A percentile compares a stretch with the other conserved stretches of the same genome.
Conservation (phyloP, 1,139 yeast species). For the Protomyces lactucae-debilis region DNA sequence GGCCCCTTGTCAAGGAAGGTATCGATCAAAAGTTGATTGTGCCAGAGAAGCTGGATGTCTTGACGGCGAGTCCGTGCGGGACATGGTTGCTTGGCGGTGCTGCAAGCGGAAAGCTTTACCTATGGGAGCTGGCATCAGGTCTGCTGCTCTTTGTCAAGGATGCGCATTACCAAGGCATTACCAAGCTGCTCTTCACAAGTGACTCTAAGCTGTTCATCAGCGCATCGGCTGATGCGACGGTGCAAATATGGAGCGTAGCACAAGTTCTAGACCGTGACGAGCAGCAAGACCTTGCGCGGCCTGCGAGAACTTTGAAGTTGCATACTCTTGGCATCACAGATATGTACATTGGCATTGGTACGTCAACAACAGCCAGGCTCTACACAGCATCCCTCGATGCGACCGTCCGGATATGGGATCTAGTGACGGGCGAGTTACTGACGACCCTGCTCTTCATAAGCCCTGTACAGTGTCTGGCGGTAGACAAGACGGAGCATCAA, state of each 20-base stretch:
- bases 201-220: conserved; percentile 69
- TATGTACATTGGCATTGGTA: conserved; percentile 50
- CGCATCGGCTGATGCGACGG: conserved; percentile 78
- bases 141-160: conserved; percentile 65
- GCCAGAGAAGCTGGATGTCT: conserved; percentile 68
- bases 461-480: conserved; percentile 54
- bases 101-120: conserved; percentile 62
- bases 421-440: conserved; percentile 43
- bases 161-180: conserved; percentile 77
- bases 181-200: conserved; percentile 53
- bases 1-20: conserved; percentile 65
- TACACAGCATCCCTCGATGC: conserved; percentile 70
- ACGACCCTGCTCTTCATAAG: conserved; percentile 66
- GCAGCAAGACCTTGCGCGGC: conserved; percentile 41
- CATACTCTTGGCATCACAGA: conserved; percentile 75
- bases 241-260: conserved; percentile 64
- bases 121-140: conserved; percentile 84
- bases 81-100: conserved; percentile 66
- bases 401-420: conserved; percentile 54
- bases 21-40: conserved; percentile 78
- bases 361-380: conserved; percentile 56
- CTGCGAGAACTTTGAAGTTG: conserved; percentile 55
- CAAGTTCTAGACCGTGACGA: conserved; percentile 50
- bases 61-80: conserved; percentile 49
- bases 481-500: conserved; percentile 80